A percentile compares a stretch with the other conserved stretches of the same genome.
Evolutionary conservation across 805 yeast species (phyloP).

Genomic region (Cyberlindnera xishuangbannaensis): DNA sequence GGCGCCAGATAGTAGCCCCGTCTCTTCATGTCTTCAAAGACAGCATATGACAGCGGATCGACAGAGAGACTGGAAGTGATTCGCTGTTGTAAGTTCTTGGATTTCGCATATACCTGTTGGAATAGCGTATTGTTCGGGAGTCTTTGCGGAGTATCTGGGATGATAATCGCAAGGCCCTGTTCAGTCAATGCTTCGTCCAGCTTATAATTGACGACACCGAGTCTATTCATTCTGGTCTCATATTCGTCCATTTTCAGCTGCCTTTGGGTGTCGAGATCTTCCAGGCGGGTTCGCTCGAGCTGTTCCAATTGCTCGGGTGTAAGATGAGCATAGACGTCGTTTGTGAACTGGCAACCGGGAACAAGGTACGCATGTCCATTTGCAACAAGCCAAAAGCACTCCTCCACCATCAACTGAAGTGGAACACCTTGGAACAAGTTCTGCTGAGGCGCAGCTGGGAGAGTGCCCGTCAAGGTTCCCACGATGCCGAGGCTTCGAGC

Average conservation of each 20-base stretch:
- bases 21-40: slow-evolving; percentile 16
- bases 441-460: slow-evolving; percentile 91
- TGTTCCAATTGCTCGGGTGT: slow-evolving; percentile 12
- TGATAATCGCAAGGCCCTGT: slow-evolving; percentile 15
- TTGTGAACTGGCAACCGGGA: slow-evolving; percentile 34
- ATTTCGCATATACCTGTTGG: slow-evolving; percentile 11
- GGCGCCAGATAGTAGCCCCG: slow-evolving; percentile 61
- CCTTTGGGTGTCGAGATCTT: slow-evolving; percentile 7
- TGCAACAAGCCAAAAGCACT: slow-evolving; percentile 57
- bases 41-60: slow-evolving; percentile 4
- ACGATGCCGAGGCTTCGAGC: slow-evolving; percentile 61
- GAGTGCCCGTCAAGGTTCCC: slow-evolving; percentile 78
- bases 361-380: slow-evolving; percentile 36
- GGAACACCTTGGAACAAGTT: slow-evolving; percentile 85
- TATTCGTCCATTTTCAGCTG: slow-evolving; percentile 4
- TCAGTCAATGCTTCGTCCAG: slow-evolving; percentile 9
- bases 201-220: slow-evolving; percentile 1
- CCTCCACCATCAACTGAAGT: slow-evolving; percentile 65
- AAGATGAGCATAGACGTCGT: slow-evolving; percentile 10
- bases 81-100: slow-evolving; percentile 8
- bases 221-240: slow-evolving; percentile 5
- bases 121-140: slow-evolving; percentile 14
- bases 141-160: slow-evolving; percentile 15
- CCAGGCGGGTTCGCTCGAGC: slow-evolving; percentile 11
- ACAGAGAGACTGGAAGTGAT: slow-evolving; percentile 2